Base-by-base conservation (phyloP, 306 rosid species). In the Heteromeles arbutifolia region DNA sequence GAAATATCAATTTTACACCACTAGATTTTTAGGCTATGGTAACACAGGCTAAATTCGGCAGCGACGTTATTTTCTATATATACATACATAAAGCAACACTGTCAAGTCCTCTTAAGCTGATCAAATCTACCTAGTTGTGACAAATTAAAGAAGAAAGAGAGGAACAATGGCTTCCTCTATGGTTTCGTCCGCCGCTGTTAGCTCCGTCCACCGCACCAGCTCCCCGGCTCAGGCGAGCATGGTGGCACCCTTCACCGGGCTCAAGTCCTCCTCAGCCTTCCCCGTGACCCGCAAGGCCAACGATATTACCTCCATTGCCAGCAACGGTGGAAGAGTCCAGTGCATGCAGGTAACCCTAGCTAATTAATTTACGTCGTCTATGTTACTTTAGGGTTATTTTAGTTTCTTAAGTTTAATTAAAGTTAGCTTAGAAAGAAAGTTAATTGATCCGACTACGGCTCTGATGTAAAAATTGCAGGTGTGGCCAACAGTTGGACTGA, bases 171-270 rank as follows among this genome's bases (percentile, higher is more conserved):
- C 96, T 31, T 85, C 92, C 57, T 84, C 95, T 6, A 70, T 89
- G 65, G 64, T 91, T 28, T 83, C 95, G 0, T 83, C 96, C 56
- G 83, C 96, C 1, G 84, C 87, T 0, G 78, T 87, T 3, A 76
- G 90, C 78, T 69, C 90, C 59, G 81, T 87, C 2, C 84, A 43
- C 84, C 85, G 91, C 5, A 81, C 85, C 43, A 64, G 65, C 34
- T 29, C 88, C 52, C 90, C 86, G 3, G 88, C 74, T 31, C 95
- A 86, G 29, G 75, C 86, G 11, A 87, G 50, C 89, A 69, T 84
- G 91, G 93, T 78, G 3, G 86, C 92, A 28, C 88, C 98, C 6
- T 87, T 84, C 89, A 79, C 74, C 53, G 98, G 97, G 43, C 96
- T 90, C 63, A 94, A 91, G 58, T 88, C 94, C 18, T 4, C 73